These are phyloP conservation scores for Tetrapisispora arboricola DNA, from an alignment of 805 yeast species.

Conservation along the genomic window DNA sequence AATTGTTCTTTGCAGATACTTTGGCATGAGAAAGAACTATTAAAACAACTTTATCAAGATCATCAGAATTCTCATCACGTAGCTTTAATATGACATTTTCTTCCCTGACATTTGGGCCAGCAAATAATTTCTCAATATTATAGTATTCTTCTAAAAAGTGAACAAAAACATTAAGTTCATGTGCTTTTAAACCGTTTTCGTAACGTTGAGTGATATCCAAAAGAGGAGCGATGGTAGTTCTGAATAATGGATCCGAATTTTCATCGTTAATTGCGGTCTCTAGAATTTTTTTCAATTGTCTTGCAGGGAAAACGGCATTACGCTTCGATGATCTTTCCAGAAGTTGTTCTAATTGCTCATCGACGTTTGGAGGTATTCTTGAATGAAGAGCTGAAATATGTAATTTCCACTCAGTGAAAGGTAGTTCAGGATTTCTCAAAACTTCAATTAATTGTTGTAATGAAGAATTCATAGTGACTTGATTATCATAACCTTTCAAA, in stretches of 20 bases:
- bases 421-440: slow-evolving; percentile 70
- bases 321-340: slow-evolving; percentile 58
- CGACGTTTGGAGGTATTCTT: slow-evolving; percentile 72
- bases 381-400: slow-evolving; percentile 86
- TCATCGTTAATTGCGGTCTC: slow-evolving; percentile 46
- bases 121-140: slow-evolving; percentile 67
- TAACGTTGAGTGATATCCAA: slow-evolving; percentile 60
- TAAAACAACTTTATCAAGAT: slow-evolving; percentile 59
- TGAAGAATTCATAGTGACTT: slow-evolving; percentile 82
- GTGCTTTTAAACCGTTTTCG: slow-evolving; percentile 65
- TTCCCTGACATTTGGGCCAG: slow-evolving; percentile 66
- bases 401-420: slow-evolving; percentile 85
- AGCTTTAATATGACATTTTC: slow-evolving; percentile 81
- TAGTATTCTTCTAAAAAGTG: slow-evolving; percentile 61
- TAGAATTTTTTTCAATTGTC: slow-evolving; percentile 63
- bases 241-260: slow-evolving; percentile 43
- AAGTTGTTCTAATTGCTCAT: slow-evolving; percentile 50
- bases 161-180: slow-evolving; percentile 71
- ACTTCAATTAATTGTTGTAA: slow-evolving; percentile 62
- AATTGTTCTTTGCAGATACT: slow-evolving; percentile 85
- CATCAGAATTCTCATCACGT: slow-evolving; percentile 79
- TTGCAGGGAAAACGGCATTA: slow-evolving; percentile 86
- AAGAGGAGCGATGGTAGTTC: slow-evolving; percentile 61
- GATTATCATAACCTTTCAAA: slow-evolving; percentile 87
- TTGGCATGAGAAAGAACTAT: slow-evolving; percentile 83